These are phyloP conservation scores for Retiboletus flavoniger DNA, from an alignment of 1,284 basidiomycete genomes.

Conservation along the genomic window DNA sequence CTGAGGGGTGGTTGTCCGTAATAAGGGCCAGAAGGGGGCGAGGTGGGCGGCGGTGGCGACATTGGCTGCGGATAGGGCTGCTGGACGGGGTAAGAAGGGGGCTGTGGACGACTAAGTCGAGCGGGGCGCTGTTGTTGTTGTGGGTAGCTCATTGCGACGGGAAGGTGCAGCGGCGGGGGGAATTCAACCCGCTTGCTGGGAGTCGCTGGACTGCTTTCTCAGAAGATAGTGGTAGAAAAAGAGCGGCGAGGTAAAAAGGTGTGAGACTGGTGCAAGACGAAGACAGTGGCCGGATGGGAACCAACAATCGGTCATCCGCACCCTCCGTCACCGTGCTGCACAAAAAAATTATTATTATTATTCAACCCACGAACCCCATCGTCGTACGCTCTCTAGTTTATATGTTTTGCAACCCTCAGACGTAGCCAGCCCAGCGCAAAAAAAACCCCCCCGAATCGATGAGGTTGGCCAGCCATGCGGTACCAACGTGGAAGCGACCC, in stretches of 20 bases:
- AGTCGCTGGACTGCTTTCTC: neutral
- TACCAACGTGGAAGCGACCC: constrained; percentile 13
- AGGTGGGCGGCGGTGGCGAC: constrained; percentile 20
- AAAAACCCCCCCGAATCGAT: neutral
- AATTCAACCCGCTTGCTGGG: constrained; percentile 3
- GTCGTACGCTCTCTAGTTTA: neutral
- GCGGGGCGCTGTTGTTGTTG: constrained; percentile 44
- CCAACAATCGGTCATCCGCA: constrained; percentile 22
- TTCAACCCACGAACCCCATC: neutral
- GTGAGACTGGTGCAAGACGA: constrained; percentile 8
- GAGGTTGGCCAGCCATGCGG: constrained; percentile 12
- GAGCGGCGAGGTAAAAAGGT: constrained; percentile 21
- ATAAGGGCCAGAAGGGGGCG: constrained; percentile 30
- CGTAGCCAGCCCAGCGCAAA: neutral
- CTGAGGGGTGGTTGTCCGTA: constrained; percentile 20
- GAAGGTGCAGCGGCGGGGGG: neutral
- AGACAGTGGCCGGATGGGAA: constrained; percentile 4
- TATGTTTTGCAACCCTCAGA: neutral
- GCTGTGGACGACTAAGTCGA: constrained; percentile 44
- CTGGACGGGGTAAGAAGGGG: constrained; percentile 29
- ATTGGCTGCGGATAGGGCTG: constrained; percentile 28
- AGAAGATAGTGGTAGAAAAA: constrained; percentile 5
- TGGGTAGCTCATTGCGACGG: constrained; percentile 41
- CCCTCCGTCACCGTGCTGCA: neutral
- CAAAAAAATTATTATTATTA: constrained; percentile 7